Conservation (phyloP, 1,284 basidiomycete genomes). For the Stygiomarasmius scandens region DNA sequence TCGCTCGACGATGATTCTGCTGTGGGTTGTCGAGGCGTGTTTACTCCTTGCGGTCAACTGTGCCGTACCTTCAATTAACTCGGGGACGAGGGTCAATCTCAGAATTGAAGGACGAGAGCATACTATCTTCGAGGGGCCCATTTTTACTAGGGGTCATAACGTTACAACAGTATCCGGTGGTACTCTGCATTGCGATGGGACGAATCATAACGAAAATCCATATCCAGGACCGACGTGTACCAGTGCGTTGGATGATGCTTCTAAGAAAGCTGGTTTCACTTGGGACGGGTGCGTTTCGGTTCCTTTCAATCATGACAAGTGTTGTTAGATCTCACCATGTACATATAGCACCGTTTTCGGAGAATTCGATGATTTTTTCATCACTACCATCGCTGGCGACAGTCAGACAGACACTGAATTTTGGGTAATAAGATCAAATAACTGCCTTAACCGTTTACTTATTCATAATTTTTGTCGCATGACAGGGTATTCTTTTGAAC, state of each 20-base stretch:
- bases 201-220: conserved; percentile 36
- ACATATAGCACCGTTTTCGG: conserved; percentile 30
- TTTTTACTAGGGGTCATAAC: conserved; percentile 41
- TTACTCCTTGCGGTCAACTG: not conserved
- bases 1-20: not conserved
- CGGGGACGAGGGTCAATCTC: conserved; percentile 33
- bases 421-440: conserved; percentile 27
- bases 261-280: conserved; percentile 24
- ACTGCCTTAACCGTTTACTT: not conserved
- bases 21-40: not conserved
- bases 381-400: conserved; percentile 34
- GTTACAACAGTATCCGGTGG: conserved; percentile 39
- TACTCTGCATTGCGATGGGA: conserved; percentile 43
- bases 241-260: conserved; percentile 38
- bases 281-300: conserved; percentile 34
- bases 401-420: conserved; percentile 29
- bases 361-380: conserved; percentile 38
- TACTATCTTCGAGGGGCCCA: conserved; percentile 40
- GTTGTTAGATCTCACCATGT: too few species aligned
- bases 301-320: too few species aligned
- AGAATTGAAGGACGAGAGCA: conserved; percentile 39
- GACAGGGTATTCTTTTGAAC: conserved; percentile 29
- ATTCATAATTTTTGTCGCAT: too few species aligned
- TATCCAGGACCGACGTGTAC: conserved; percentile 41
- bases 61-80: not conserved